Evolutionary conservation across 495 filamentous ascomycete species (phyloP).

Genomic region (Annulohypoxylon bovei): DNA sequence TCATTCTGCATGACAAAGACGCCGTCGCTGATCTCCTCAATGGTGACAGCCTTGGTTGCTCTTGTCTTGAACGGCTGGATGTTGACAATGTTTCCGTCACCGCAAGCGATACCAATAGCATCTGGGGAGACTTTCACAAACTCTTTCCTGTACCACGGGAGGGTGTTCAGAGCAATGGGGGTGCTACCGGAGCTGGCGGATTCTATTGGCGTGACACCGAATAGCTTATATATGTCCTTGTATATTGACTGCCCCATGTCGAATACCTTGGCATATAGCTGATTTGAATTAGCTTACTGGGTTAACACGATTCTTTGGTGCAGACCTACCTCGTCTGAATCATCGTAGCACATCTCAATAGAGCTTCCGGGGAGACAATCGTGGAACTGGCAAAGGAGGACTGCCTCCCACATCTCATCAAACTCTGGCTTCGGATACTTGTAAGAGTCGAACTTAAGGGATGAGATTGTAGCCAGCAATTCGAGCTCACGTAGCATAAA

Average conservation of each 20-base stretch:
- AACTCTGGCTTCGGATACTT: constrained; percentile 91
- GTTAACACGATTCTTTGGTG: background rate
- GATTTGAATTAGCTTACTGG: constrained; percentile 19
- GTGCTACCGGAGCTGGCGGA: constrained; percentile 46
- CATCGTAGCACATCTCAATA: constrained; percentile 97
- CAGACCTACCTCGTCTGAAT: constrained; percentile 75
- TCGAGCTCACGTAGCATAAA: constrained; percentile 87
- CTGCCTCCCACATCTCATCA: constrained; percentile 91
- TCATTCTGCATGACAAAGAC: constrained; percentile 82
- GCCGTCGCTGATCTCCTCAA: constrained; percentile 71
- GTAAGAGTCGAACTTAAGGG: constrained; percentile 73
- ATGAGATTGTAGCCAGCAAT: constrained; percentile 86
- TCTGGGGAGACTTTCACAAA: constrained; percentile 68
- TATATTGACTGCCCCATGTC: constrained; percentile 76
- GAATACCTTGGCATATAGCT: constrained; percentile 86
- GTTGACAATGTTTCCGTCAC: constrained; percentile 58
- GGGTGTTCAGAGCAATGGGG: constrained; percentile 75
- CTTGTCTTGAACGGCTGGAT: constrained; percentile 59
- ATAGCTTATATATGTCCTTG: constrained; percentile 69
- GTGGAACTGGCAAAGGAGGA: constrained; percentile 93
- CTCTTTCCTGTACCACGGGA: constrained; percentile 83
- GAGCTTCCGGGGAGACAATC: constrained; percentile 95
- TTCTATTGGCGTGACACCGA: constrained; percentile 65
- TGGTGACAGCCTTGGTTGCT: constrained; percentile 62
- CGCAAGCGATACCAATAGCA: constrained; percentile 59